Evolutionary conservation across 1,139 yeast species (phyloP).

Genomic region (Blastobotrys buckinghamii): DNA sequence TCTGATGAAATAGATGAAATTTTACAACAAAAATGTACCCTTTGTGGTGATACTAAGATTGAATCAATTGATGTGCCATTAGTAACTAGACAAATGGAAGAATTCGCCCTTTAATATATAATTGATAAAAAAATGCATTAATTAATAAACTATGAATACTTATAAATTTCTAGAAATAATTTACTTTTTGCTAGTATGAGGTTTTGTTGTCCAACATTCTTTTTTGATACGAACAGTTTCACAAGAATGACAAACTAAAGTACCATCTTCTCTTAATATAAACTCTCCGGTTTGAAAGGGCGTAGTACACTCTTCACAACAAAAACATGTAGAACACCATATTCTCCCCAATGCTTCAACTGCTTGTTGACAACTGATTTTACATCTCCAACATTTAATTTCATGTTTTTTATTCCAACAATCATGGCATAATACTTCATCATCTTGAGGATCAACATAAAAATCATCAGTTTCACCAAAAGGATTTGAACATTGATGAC

Average conservation of each 20-base stretch:
- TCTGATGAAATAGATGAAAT: slow-evolving; percentile 43
- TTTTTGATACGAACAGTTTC: slow-evolving; percentile 25
- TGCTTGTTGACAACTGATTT: slow-evolving; percentile 20
- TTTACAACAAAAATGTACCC: slow-evolving; percentile 61
- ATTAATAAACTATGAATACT: no score
- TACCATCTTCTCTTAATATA: slow-evolving; percentile 32
- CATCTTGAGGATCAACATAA: slow-evolving; percentile 21
- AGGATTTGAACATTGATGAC: slow-evolving; percentile 31
- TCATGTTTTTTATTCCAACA: slow-evolving; percentile 29
- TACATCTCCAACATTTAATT: slow-evolving; percentile 34
- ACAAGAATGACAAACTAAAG: slow-evolving; percentile 29
- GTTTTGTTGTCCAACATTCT: slow-evolving; percentile 22
- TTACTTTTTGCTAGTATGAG: background rate
- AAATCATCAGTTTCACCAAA: slow-evolving; percentile 23
- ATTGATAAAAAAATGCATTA: background rate
- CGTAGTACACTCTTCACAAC: slow-evolving; percentile 30
- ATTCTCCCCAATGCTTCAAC: slow-evolving; percentile 31
- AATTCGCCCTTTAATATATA: slow-evolving; percentile 1
- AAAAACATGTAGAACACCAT: slow-evolving; percentile 32
- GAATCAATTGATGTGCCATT: slow-evolving; percentile 60
- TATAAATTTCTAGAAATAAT: no score
- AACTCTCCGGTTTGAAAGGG: slow-evolving; percentile 29
- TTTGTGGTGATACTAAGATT: slow-evolving; percentile 75
- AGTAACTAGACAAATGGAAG: slow-evolving; percentile 15
- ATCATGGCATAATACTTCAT: slow-evolving; percentile 26